Evolutionary conservation across 2,329 filamentous ascomycete genomes (phyloP).

Genomic region (Balansia obtecta): DNA sequence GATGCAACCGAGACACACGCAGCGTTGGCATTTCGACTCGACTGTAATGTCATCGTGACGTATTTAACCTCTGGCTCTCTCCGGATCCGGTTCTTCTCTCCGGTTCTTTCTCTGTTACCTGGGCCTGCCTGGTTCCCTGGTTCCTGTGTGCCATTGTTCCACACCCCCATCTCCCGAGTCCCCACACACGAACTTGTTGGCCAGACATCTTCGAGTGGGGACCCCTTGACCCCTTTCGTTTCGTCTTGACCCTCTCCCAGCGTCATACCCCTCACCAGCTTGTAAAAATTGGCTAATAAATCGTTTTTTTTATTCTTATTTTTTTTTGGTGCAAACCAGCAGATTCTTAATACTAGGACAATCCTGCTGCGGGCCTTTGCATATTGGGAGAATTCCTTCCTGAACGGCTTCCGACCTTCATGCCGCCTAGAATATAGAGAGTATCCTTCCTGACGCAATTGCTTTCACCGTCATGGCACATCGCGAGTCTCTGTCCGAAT

Average conservation of each 20-base stretch:
- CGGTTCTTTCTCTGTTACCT: no score
- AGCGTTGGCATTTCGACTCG: not conserved
- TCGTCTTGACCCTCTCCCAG: not conserved
- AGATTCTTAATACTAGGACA: not conserved
- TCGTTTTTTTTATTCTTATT: slow-evolving; percentile 2
- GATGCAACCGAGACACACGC: not conserved
- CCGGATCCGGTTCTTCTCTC: no score
- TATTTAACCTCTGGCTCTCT: no score
- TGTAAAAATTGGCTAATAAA: no score
- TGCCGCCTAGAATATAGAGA: not conserved
- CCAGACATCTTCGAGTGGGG: slow-evolving; percentile 3
- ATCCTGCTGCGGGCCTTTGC: not conserved
- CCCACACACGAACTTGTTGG: not conserved
- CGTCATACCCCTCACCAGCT: slow-evolving; percentile 5
- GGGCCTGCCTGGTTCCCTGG: no score
- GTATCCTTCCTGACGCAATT: not conserved
- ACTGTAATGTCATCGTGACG: not conserved
- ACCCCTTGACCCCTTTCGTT: not conserved
- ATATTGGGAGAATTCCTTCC: not conserved
- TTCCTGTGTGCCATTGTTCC: not conserved
- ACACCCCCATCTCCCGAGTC: no score
- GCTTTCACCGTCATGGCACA: slow-evolving; percentile 22
- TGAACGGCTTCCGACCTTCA: not conserved
- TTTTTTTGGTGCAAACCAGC: no score
- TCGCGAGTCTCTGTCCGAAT: slow-evolving; percentile 41